Evolutionary conservation across 495 filamentous ascomycete species (phyloP).

Genomic region (Penicillium desertorum): DNA sequence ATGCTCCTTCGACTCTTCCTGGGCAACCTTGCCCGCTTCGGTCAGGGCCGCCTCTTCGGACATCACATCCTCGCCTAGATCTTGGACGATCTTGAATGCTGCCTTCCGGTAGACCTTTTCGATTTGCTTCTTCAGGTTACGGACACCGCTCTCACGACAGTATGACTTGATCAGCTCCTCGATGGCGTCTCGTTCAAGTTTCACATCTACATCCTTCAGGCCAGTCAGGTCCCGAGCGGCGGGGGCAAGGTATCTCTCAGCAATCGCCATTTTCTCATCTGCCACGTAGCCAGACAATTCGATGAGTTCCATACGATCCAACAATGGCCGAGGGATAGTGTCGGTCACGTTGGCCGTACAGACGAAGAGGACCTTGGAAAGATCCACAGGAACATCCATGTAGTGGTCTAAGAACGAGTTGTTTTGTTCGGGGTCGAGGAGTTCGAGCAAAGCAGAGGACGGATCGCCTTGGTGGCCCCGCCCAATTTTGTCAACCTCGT

Average conservation of each 20-base stretch:
- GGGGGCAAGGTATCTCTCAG: constrained; percentile 86
- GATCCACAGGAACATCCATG: constrained; percentile 96
- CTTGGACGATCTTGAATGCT: constrained; percentile 94
- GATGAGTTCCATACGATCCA: constrained; percentile 98
- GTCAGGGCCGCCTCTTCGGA: constrained; percentile 82
- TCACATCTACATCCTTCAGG: constrained; percentile 85
- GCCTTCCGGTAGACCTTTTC: constrained; percentile 99
- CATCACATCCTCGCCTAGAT: constrained; percentile 83
- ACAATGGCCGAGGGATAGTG: constrained; percentile 90
- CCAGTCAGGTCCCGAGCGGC: constrained; percentile 88
- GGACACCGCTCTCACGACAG: constrained; percentile 93
- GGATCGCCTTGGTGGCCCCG: constrained; percentile 95
- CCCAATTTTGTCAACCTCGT: constrained; percentile 98
- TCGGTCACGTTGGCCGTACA: constrained; percentile 99
- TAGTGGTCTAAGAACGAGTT: constrained; percentile 97
- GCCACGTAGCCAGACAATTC: constrained; percentile 95
- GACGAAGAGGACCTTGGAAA: constrained; percentile 97
- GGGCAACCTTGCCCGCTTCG: constrained; percentile 80
- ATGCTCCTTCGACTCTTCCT: constrained; percentile 67
- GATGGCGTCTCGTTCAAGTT: constrained; percentile 79
- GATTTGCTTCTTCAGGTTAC: constrained; percentile 99
- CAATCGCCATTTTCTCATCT: constrained; percentile 99
- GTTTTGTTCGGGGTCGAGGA: constrained; percentile 98
- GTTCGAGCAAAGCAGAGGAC: constrained; percentile 87
- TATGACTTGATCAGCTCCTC: constrained; percentile 98